Evolutionary conservation across 2,329 filamentous ascomycete species (phyloP).

Genomic region (Pseudogymnoascus pannorum): DNA sequence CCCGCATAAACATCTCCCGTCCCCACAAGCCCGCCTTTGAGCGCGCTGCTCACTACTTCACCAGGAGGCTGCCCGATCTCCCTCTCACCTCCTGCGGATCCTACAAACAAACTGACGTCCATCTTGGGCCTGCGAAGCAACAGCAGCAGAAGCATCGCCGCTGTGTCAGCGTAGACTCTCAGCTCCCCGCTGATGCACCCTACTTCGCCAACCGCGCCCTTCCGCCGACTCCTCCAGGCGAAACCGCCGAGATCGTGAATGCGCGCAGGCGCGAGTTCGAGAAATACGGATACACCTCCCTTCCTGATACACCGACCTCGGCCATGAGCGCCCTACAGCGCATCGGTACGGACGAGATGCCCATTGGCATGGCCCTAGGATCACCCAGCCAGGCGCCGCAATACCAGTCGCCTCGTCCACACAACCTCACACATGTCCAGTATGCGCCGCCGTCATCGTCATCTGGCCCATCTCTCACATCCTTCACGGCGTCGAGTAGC

Average conservation of each 20-base stretch:
- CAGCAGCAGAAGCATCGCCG: neutral
- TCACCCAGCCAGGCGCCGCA: slow-evolving; percentile 47
- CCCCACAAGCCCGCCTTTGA: neutral
- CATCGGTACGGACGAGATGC: slow-evolving; percentile 1
- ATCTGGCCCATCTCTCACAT: slow-evolving; percentile 13
- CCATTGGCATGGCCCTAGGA: slow-evolving; percentile 67
- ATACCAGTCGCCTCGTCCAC: slow-evolving; percentile 10
- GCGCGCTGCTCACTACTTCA: neutral
- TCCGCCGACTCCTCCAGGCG: neutral
- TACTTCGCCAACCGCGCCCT: neutral
- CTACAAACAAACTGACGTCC: neutral
- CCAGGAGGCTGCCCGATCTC: neutral
- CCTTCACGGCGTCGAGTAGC: neutral
- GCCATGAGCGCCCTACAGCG: neutral
- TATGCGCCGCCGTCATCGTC: slow-evolving; percentile 23
- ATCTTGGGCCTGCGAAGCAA: neutral
- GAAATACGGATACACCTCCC: neutral
- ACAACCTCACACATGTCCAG: slow-evolving; percentile 15
- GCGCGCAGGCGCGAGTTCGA: neutral
- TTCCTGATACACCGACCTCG: neutral
- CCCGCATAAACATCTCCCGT: neutral
- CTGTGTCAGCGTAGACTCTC: neutral
- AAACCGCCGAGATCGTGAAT: neutral
- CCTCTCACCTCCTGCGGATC: neutral
- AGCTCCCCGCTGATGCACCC: neutral